Base-by-base conservation (phyloP, 257 asterid genomes). In the Ligustrum vulgare region DNA sequence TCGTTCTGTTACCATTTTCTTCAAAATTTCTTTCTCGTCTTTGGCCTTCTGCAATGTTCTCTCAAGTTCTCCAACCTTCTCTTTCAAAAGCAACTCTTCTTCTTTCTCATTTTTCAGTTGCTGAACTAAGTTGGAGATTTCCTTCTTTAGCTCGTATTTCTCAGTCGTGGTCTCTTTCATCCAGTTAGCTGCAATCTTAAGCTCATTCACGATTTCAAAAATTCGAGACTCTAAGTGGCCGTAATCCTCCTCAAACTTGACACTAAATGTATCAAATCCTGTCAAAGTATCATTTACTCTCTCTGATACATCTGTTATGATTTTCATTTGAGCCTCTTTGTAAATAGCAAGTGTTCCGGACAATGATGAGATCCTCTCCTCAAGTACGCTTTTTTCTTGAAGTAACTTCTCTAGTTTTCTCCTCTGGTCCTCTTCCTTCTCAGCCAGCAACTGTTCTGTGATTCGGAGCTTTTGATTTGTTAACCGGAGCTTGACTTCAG, bases 161-260 rank as follows among this genome's bases (percentile, higher is more conserved):
- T 86, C 92, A 22, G 78, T 77, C 56, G 83, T 85, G 37, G 82
- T 80, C 67, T 80, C 92, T 54, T 73, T 84, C 43, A 91, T 85
- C 87, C 85, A 81, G 77, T 78, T 84, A 64, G 58, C 80, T 33
- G 88, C 62, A 56, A 80, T 85, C 84, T 87, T 88, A 39, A 93
- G 85, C 85, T 93, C 98, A 51, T 87, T 87, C 58, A 83, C 77
- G 67, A 85, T 82, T 77, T 91, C 96, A 41, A 86, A 87, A 22
- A 93, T 78, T 16, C 98, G 92, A 71, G 97, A 89, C 86, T 93
- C 97, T 77, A 90, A 66, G 91, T 89, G 97, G 13, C 99, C 96
- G 22, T 85, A 88, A 76, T 90, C 98, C 82, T 95, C 99, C 90
- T 95, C 98, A 34, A 87, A 90, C 91, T 93, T 93, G 84, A 87